Conservation (phyloP, 1,284 basidiomycete genomes). For the Fomitopsis pinicola region DNA sequence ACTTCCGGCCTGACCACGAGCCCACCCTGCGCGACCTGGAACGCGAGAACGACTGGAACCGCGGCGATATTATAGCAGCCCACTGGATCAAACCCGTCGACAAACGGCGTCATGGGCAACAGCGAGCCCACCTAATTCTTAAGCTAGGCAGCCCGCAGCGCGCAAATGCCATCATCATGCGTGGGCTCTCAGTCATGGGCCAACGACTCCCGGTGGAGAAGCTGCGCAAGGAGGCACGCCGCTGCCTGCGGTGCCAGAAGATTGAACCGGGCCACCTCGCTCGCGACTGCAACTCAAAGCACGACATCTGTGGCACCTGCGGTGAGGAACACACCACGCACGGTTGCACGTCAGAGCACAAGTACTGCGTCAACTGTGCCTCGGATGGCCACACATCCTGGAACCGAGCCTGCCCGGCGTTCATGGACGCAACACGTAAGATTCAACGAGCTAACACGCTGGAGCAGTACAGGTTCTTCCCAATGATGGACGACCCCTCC, state of each 20-base stretch:
- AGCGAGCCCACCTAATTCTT: neutral
- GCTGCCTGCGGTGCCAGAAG: constrained; percentile 10
- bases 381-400: too few species aligned
- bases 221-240: constrained; percentile 3
- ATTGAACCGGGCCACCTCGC: constrained; percentile 5
- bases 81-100: constrained; percentile 2
- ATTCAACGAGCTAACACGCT: too few species aligned
- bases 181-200: neutral
- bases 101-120: neutral
- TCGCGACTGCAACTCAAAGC: too few species aligned
- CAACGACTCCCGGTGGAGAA: neutral
- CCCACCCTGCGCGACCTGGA: neutral
- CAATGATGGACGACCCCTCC: too few species aligned
- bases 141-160: neutral
- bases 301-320: too few species aligned
- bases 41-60: neutral
- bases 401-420: too few species aligned
- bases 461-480: too few species aligned
- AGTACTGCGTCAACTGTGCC: too few species aligned
- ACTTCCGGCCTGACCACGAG: neutral
- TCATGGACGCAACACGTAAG: too few species aligned
- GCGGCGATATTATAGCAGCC: neutral
- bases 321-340: too few species aligned
- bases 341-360: too few species aligned
- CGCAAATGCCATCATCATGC: neutral